Evolutionary conservation across 768 basidiomycete species (phyloP).

Genomic region (Rickenella mellea): DNA sequence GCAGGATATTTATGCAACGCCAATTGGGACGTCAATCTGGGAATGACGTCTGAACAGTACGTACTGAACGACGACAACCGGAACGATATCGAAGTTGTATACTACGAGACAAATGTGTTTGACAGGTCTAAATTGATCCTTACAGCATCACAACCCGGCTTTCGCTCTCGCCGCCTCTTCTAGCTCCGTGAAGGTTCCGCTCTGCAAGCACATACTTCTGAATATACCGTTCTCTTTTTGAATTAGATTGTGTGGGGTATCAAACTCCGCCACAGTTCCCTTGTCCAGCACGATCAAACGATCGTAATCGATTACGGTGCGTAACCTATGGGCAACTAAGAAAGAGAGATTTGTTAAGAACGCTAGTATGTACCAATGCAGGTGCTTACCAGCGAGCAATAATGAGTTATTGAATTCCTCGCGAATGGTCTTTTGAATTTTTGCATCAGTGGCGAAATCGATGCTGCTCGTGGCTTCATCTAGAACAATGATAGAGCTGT

Average conservation of each 20-base stretch:
- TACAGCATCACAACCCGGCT: too few species aligned
- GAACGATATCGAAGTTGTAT: too few species aligned
- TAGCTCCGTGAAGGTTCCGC: constrained; percentile 52
- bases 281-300: constrained; percentile 74
- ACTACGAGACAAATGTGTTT: too few species aligned
- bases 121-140: too few species aligned
- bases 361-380: not conserved
- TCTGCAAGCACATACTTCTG: constrained; percentile 60
- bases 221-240: constrained; percentile 56
- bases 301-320: constrained; percentile 77
- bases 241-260: constrained; percentile 63
- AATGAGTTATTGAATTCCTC: constrained; percentile 25
- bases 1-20: too few species aligned
- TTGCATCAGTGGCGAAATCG: constrained; percentile 11
- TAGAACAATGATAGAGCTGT: constrained; percentile 17
- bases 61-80: too few species aligned
- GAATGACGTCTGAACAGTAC: too few species aligned
- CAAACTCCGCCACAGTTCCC: constrained; percentile 54
- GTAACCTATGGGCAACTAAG: constrained; percentile 62
- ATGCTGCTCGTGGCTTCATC: constrained; percentile 11
- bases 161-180: constrained; percentile 44
- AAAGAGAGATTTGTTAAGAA: constrained; percentile 4
- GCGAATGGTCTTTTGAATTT: constrained; percentile 29
- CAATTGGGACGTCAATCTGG: too few species aligned
- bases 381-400: constrained; percentile 33